These are phyloP conservation scores for Colletotrichum phormii DNA, from an alignment of 2,329 filamentous ascomycete species.

Conservation along the genomic window DNA sequence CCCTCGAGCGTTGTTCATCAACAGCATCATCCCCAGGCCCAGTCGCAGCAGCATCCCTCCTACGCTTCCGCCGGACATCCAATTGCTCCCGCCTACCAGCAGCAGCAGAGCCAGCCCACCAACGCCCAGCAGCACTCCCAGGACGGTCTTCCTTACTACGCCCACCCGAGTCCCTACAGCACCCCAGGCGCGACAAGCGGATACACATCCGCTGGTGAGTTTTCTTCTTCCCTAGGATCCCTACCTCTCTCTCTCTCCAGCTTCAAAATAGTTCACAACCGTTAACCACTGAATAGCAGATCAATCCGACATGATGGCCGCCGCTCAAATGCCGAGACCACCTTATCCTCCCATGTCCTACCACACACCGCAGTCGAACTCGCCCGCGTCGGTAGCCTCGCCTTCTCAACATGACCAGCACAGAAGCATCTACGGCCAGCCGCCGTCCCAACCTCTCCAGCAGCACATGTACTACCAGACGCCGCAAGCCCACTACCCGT, in stretches of 20 bases:
- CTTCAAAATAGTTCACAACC: constrained; percentile 34
- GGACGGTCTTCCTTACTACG: constrained; percentile 78
- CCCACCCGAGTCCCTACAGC: constrained; percentile 85
- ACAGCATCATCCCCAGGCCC: constrained; percentile 76
- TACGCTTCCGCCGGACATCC: constrained; percentile 77
- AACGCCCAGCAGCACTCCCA: constrained; percentile 71
- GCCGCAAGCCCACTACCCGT: constrained; percentile 71
- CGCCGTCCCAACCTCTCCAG: constrained; percentile 81
- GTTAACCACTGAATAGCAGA: constrained; percentile 50
- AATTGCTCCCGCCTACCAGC: constrained; percentile 75
- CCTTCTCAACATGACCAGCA: constrained; percentile 91
- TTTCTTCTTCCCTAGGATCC: background rate
- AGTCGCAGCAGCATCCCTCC: constrained; percentile 71
- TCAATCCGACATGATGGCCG: constrained; percentile 76
- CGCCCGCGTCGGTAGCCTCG: constrained; percentile 91
- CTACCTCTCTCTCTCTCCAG: background rate
- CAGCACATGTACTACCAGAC: constrained; percentile 81
- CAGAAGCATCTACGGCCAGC: constrained; percentile 85
- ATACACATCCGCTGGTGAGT: constrained; percentile 88
- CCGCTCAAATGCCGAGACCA: constrained; percentile 76
- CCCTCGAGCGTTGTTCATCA: constrained; percentile 80
- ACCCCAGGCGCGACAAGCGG: constrained; percentile 83
- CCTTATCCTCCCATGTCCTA: constrained; percentile 90
- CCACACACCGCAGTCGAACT: constrained; percentile 95
- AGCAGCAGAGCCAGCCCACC: constrained; percentile 71